phyloP scores from a whole-genome alignment of 441 rosid genomes.

The Mallotus japonicus region DNA sequence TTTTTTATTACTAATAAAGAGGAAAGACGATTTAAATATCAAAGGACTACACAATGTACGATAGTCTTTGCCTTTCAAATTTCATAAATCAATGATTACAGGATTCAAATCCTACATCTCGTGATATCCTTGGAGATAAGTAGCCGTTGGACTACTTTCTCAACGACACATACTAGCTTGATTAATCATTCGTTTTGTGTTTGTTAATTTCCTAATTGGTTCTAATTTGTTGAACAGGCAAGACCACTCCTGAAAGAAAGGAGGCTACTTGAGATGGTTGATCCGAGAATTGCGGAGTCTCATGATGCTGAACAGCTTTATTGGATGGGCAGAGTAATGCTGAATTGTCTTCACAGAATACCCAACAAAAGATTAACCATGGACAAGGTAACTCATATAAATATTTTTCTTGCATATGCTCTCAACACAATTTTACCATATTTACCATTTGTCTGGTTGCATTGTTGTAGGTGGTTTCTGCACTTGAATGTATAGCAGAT shows the following conservation, averaged over 20 bases:
- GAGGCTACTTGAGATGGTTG: conserved; percentile 29
- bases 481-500: conserved; percentile 34
- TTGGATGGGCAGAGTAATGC: conserved; percentile 33
- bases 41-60: no score
- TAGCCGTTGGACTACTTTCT: no score
- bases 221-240: conserved; percentile 30
- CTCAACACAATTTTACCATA: no score
- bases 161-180: no score
- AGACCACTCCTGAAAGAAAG: conserved; percentile 33
- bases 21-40: no score
- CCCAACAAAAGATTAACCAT: conserved; percentile 39
- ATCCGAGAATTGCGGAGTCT: conserved; percentile 26
- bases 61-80: no score
- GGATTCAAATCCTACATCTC: no score
- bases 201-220: not conserved
- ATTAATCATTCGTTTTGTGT: not conserved
- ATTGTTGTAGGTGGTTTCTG: conserved; percentile 30
- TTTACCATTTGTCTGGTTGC: not conserved
- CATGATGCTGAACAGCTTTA: conserved; percentile 34
- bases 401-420: not conserved
- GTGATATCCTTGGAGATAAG: no score
- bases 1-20: no score
- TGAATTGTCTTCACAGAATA: conserved; percentile 30
- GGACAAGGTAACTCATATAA: conserved; percentile 29
- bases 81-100: no score